Base-by-base conservation (phyloP, 305 asterid species). In the Solanum chacoense region DNA sequence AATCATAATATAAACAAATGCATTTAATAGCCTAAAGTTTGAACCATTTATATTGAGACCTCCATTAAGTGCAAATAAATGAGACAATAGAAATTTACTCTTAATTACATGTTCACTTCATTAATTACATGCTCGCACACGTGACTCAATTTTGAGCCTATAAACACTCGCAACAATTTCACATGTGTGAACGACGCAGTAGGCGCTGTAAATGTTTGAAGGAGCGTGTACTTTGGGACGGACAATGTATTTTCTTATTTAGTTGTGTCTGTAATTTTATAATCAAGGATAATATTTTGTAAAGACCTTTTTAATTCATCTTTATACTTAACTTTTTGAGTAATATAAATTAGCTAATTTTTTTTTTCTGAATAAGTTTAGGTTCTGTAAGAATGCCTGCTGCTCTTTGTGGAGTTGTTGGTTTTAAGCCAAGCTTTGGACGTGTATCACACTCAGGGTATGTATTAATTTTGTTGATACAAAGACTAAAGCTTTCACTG, bases 371-470 rank as follows among this genome's bases (percentile, higher is more conserved):
- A 73, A 24, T 72, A 86, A 34, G 50, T 88, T 45, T 88, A 97
- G 99, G 99, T 91, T 97, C 99, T 28, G 98, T 97, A 20, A 92
- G 99, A 89, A 94, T 97, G 92, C 99, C 99, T 69, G 99, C 99
- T 55, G 96, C 98, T 83, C 96, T 97, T 55, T 97, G 99, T 91
- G 99, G 99, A 34, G 99, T 97, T 11, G 97, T 97, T 84, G 99
- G 98, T 90, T 92, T 97, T 29, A 97, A 97, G 94, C 95, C 98
- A 84, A 95, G 95, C 29, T 96, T 94, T 88, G 95, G 95, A 67
- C 96, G 99, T 26, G 89, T 97, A 69, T 95, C 98, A 55, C 97
- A 91, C 88, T 89, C 93, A 1, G 99, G 99, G 99, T 96, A 87
- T 8, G 87, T 31, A 31, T 3, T 28, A 12, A 26, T 28, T 71